A percentile compares a stretch with the other conserved stretches of the same genome.
Conservation (phyloP, 1,284 basidiomycete genomes). For the Afroboletus lepidellus region DNA sequence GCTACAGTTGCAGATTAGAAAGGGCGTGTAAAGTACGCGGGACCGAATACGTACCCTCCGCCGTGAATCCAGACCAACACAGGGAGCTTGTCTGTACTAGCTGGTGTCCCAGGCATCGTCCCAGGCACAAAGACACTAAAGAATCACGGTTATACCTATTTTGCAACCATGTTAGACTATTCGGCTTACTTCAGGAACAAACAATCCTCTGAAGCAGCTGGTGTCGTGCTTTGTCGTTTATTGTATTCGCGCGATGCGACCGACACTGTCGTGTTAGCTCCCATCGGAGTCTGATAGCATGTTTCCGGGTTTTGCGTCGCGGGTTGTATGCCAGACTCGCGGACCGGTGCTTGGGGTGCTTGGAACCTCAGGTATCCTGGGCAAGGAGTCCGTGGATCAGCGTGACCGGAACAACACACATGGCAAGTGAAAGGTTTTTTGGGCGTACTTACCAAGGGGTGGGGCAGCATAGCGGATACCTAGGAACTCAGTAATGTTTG, state of each 20-base stretch:
- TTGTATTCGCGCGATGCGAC: neutral
- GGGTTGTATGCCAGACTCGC: slow-evolving; percentile 6
- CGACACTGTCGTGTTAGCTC: neutral
- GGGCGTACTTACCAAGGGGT: too few species aligned
- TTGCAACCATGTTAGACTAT: neutral
- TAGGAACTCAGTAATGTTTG: too few species aligned
- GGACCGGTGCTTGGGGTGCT: slow-evolving; percentile 8
- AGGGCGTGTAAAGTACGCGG: neutral
- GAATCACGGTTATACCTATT: neutral
- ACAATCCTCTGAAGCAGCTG: slow-evolving; percentile 18
- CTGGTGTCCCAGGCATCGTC: neutral
- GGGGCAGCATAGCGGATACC: too few species aligned
- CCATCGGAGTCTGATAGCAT: slow-evolving; percentile 7
- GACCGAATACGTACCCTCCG: slow-evolving; percentile 14
- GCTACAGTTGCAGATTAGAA: slow-evolving; percentile 1
- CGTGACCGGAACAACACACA: too few species aligned
- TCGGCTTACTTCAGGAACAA: slow-evolving; percentile 22
- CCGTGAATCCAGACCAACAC: slow-evolving; percentile 26
- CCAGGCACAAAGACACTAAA: slow-evolving; percentile 17
- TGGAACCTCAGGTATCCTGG: slow-evolving; percentile 20
- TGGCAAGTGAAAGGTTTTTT: neutral
- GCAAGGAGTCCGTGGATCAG: neutral
- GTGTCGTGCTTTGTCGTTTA: neutral
- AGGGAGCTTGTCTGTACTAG: slow-evolving; percentile 1
- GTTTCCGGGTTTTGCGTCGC: slow-evolving; percentile 19